Conservation (phyloP, 441 rosid species). For the Erodium chrysanthum region DNA sequence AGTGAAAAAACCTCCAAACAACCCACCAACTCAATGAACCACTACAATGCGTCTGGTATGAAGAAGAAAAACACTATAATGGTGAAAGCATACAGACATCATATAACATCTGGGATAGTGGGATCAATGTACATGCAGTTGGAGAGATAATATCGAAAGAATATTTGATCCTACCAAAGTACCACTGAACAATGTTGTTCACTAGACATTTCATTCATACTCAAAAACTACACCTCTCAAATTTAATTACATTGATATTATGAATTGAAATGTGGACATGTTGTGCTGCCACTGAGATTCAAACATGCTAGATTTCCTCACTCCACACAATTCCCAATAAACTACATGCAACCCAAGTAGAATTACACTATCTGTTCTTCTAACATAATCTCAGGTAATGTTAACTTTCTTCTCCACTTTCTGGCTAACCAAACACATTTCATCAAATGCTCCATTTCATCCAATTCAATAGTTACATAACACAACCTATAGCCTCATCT, state of each 20-base stretch:
- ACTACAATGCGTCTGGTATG: neutral
- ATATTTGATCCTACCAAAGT: neutral
- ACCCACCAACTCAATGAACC: neutral
- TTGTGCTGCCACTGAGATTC: neutral
- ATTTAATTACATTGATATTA: neutral
- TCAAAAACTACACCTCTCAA: neutral
- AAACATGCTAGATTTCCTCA: too few relatives aligned
- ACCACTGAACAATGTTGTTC: neutral
- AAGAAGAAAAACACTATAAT: neutral
- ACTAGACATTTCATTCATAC: neutral
- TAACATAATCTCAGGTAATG: neutral
- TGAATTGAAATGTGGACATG: neutral
- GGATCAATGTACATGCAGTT: neutral
- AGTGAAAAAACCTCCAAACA: neutral
- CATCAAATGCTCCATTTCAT: neutral
- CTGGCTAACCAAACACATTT: neutral
- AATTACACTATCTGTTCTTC: neutral
- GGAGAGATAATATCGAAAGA: neutral
- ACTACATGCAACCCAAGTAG: neutral
- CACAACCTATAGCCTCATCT: neutral
- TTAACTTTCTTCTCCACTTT: neutral
- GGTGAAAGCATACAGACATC: neutral
- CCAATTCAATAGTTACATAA: neutral
- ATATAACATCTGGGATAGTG: neutral
- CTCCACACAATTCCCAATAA: neutral